phyloP scores from a whole-genome alignment of 106 monocot genomes.

The Dioscorea dumetorum region DNA sequence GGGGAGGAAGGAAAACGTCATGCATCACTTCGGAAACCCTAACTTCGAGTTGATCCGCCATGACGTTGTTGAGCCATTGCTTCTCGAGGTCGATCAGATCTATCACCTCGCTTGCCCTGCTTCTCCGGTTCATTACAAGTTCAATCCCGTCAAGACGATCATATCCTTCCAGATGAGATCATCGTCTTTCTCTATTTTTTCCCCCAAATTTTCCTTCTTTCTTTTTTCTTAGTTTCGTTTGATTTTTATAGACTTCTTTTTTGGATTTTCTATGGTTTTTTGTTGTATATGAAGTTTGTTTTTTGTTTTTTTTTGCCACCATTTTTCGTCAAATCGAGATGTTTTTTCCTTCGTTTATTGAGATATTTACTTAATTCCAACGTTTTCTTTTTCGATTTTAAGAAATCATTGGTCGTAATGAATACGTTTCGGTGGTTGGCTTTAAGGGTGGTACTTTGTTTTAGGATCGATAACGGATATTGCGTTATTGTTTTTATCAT shows the following conservation, averaged over 20 bases:
- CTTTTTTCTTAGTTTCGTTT: background rate
- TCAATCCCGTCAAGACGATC: conserved; percentile 89
- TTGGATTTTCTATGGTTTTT: background rate
- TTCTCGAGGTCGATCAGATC: conserved; percentile 93
- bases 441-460: no score
- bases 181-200: conserved; percentile 5
- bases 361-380: no score
- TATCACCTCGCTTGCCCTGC: conserved; percentile 96
- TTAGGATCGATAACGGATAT: no score
- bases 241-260: background rate
- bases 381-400: no score
- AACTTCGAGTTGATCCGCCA: conserved; percentile 85
- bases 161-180: conserved; percentile 53
- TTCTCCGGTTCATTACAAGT: conserved; percentile 91
- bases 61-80: conserved; percentile 85
- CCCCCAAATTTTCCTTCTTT: background rate
- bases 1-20: conserved; percentile 85
- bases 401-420: no score
- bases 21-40: conserved; percentile 81
- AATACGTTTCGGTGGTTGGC: no score
- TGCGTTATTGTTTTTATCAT: no score
- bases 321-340: no score
- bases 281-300: background rate
- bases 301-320: background rate
- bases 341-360: no score